These are phyloP conservation scores for Paramecium sonneborni DNA, from an alignment of 73 alveolate genomes.

Conservation along the genomic window DNA sequence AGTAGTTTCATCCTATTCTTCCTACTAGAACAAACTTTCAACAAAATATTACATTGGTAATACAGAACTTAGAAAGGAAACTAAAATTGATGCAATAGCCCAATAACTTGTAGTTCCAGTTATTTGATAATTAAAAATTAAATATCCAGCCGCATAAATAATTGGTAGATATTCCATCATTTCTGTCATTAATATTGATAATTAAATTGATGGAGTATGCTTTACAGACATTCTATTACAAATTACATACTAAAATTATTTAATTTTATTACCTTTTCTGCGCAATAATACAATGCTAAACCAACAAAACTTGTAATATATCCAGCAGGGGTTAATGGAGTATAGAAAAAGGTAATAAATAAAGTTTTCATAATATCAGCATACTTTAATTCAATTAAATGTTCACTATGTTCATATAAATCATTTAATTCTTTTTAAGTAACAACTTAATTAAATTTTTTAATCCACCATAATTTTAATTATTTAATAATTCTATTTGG, in stretches of 20 bases:
- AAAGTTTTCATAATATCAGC: constrained; percentile 67
- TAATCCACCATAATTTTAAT: constrained; percentile 36
- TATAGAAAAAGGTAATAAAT: constrained; percentile 58
- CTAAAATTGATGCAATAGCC: background rate
- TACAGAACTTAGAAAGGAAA: background rate
- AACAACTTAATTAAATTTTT: background rate
- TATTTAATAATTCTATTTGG: background rate
- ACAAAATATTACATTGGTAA: constrained; percentile 30
- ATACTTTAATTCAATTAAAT: constrained; percentile 57
- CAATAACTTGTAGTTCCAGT: background rate
- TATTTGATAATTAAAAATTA: constrained; percentile 13
- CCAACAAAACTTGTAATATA: constrained; percentile 51
- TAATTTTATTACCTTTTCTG: constrained; percentile 27
- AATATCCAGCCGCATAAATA: background rate
- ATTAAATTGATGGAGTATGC: constrained; percentile 22
- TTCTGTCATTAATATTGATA: constrained; percentile 52
- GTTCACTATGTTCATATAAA: background rate
- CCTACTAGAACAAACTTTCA: background rate
- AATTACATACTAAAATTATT: constrained; percentile 1
- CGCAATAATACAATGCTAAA: constrained; percentile 32
- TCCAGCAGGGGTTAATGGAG: constrained; percentile 65
- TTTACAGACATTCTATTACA: constrained; percentile 20
- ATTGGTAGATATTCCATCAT: constrained; percentile 55
- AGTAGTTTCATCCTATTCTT: constrained; percentile 34
- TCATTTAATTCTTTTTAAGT: constrained; percentile 15